Base-by-base conservation (phyloP, 1,284 basidiomycete species). In the Trametes polyzona region DNA sequence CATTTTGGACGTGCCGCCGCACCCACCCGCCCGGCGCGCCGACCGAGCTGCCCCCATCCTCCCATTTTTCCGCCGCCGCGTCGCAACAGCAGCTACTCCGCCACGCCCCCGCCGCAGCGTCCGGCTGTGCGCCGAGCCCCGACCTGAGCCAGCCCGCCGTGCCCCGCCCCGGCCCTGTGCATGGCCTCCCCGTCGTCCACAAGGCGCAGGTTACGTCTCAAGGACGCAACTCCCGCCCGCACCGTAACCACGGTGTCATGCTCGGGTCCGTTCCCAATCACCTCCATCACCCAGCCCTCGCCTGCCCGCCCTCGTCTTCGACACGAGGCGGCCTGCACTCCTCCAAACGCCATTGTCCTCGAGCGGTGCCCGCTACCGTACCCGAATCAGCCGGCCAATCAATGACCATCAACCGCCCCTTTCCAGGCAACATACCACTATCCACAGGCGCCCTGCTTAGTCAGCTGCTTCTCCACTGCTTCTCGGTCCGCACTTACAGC, bases 351-450 rank as follows among this genome's bases (percentile, higher is more conserved):
- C 61, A 57, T 62, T 59, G 57, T 63, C 39, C 52, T 47, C 30
- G 30, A 41, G 39, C 32, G 52, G 36, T 33, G 41, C 23, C 35
- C 47, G 47, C 47, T 51, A 54, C 57, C 54, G 60, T 36, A 44
- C 42, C 51, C 53, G 47, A 56, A 47, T 44, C 48, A 52, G 26
- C 32, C 53, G 49, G 51, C 58, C 49, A 59, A 63, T 63, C 58
- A 57, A 48, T 49, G 42, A 21, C 41, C 57, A 62, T 62, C 60
- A 58, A 24, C 17, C 47, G 61, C 59, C 49, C 61, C 61, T 63
- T 57, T 63, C 37, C 53, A 55, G 55, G 49, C 55, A 55, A 53
- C 59, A 39, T 50, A 53, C 44, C 50, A n/a, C n/a, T n/a, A n/a
- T n/a, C n/a, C n/a, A 49, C 23, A 21, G n/a, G 35, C 36, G 23